A percentile compares a stretch with the other conserved stretches of the same genome.
phyloP scores from a whole-genome alignment of 169 alveolate species.

The Cryptosporidium viatorum region DNA sequence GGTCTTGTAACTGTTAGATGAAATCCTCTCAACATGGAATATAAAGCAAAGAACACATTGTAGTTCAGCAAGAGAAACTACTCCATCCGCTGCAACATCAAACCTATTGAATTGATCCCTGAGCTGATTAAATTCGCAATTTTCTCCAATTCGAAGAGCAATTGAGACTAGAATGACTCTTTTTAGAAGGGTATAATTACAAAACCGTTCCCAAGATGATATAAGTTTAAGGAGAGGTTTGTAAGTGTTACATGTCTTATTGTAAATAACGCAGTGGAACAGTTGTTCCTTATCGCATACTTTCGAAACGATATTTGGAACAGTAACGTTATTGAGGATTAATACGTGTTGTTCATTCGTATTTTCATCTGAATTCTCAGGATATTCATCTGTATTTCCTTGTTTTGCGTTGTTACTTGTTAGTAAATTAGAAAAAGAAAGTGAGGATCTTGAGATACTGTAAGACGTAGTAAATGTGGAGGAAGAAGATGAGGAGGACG shows the following conservation, averaged over 20 bases:
- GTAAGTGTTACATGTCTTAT: slow-evolving; percentile 24
- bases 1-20: background rate
- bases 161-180: slow-evolving; percentile 71
- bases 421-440: slow-evolving; percentile 14
- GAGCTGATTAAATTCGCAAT: slow-evolving; percentile 13
- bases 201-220: slow-evolving; percentile 53
- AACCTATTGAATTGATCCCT: slow-evolving; percentile 52
- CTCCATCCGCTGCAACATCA: slow-evolving; percentile 73
- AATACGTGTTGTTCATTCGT: background rate
- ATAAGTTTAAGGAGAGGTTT: slow-evolving; percentile 31
- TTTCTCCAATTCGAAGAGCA: slow-evolving; percentile 68
- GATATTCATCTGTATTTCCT: background rate
- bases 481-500: slow-evolving; percentile 31
- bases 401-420: background rate
- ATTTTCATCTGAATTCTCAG: background rate
- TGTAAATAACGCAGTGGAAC: slow-evolving; percentile 1
- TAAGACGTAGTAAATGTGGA: slow-evolving; percentile 51
- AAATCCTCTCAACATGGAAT: slow-evolving; percentile 47
- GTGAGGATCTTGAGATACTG: slow-evolving; percentile 51
- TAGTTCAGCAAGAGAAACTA: slow-evolving; percentile 67
- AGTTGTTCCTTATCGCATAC: slow-evolving; percentile 52
- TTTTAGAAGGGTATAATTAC: slow-evolving; percentile 55
- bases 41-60: slow-evolving; percentile 73
- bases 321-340: background rate
- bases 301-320: slow-evolving; percentile 35